phyloP scores from a whole-genome alignment of 1,284 basidiomycete genomes.

The Apiotrichum gracile region DNA sequence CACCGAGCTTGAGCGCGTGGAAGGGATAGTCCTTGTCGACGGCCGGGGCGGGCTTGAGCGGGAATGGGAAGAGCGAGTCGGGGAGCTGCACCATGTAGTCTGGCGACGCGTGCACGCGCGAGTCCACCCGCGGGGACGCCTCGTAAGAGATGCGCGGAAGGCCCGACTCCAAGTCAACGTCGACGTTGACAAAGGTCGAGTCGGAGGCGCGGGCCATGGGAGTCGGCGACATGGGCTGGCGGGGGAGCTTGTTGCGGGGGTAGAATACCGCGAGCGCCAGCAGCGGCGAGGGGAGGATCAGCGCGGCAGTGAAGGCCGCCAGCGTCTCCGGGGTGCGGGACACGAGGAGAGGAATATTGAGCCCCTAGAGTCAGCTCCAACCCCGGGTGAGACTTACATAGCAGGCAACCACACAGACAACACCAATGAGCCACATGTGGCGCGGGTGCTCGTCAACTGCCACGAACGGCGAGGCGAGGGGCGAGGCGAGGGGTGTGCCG shows the following conservation, averaged over 20 bases:
- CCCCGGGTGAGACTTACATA: conserved; percentile 26
- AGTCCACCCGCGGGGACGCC: no score
- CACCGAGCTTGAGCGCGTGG: conserved; percentile 5
- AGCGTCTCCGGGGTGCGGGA: conserved; percentile 6
- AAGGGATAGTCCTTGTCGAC: background rate
- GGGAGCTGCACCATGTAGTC: no score
- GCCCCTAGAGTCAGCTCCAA: conserved; percentile 13
- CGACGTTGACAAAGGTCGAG: background rate
- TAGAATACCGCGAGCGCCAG: conserved; percentile 17
- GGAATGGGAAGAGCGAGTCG: no score
- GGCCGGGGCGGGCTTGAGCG: no score
- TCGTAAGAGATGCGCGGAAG: no score
- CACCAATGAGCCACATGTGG: conserved; percentile 8
- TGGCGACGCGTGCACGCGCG: no score
- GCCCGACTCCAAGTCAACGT: no score
- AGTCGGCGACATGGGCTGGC: background rate
- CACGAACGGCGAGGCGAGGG: background rate
- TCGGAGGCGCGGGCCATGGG: background rate
- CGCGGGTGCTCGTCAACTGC: background rate
- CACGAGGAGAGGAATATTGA: conserved; percentile 23
- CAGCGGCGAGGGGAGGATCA: conserved; percentile 27
- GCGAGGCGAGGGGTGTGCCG: background rate
- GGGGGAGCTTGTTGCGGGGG: background rate
- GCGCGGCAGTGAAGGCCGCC: conserved; percentile 21
- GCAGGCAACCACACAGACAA: conserved; percentile 17